Evolutionary conservation across 2,329 filamentous ascomycete species (phyloP).

Genomic region (Dactylellina haptotyla): DNA sequence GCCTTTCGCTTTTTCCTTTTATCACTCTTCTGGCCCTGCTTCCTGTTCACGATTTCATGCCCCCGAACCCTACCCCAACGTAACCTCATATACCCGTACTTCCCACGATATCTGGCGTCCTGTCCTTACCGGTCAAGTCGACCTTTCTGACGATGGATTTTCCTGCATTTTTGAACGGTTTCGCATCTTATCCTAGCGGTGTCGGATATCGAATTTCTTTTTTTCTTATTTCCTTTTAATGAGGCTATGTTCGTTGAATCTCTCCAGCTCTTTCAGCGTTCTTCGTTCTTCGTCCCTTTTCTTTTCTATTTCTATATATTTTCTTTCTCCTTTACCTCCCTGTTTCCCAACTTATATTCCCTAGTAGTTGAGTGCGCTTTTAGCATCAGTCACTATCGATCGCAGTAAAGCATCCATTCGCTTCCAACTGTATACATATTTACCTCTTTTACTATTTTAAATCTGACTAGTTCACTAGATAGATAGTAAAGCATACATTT

Average conservation of each 20-base stretch:
- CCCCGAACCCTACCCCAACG: not conserved
- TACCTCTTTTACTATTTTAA: not conserved
- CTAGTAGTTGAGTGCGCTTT: conserved; percentile 11
- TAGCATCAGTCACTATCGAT: conserved; percentile 5
- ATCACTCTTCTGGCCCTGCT: not conserved
- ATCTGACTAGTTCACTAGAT: not conserved
- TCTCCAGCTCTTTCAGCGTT: conserved; percentile 8
- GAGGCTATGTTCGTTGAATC: conserved; percentile 11
- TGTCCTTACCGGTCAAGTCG: conserved; percentile 47
- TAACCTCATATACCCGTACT: conserved; percentile 27
- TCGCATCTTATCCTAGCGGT: conserved; percentile 14
- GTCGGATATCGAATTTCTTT: conserved; percentile 32
- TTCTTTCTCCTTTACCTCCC: conserved; percentile 21
- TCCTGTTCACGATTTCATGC: conserved; percentile 4
- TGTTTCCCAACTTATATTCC: not conserved
- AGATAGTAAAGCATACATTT: not conserved
- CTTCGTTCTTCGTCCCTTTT: not conserved
- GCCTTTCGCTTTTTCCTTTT: not conserved
- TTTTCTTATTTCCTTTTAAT: not conserved
- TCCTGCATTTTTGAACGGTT: conserved; percentile 18
- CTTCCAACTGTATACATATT: conserved; percentile 39
- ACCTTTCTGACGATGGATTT: conserved; percentile 23
- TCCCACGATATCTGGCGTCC: conserved; percentile 46
- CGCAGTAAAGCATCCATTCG: conserved; percentile 24
- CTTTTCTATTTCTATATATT: not conserved